Base-by-base conservation (phyloP, 2,329 filamentous ascomycete species). In the Metarhizium humberi region DNA sequence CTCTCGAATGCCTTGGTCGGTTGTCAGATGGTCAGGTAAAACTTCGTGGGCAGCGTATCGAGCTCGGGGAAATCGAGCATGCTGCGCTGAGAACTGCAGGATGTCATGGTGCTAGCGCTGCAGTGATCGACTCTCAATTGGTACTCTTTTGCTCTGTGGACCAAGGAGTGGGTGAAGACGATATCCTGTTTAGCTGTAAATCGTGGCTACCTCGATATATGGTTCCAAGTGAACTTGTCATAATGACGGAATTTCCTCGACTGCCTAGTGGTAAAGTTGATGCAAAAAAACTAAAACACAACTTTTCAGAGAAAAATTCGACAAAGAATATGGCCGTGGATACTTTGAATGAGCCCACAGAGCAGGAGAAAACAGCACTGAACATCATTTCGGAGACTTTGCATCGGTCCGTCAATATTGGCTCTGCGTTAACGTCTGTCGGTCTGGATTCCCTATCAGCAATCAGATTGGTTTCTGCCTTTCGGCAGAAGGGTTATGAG, bases 221-320 rank as follows among this genome's bases (percentile, higher is more conserved):
- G 92, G 72, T 95, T 1, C 92, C 92, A 0, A 79, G 80, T 4
- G 87, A 95, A 58, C 73, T 95, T 29, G 68, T 90, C 0, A 64
- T 87, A 1, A 71, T 87, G 58, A 61, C 76, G 0, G 73, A 78
- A 8, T 85, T 96, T 55, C 90, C 90, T 1, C 83, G 86, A 53
- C 73, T 96, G 20, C 77, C 90, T 2, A 95, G 90, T 0, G 92
- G 92, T 0, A 96, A 96, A 65, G 78, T 92, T 14, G 87, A 96
- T 63, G 84, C 83, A 52, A 86, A 83, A 61, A 70, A 68, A 13
- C 71, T 96, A 7, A 76, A 83, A 60, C 66, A 73, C 1, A 72
- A 80, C 7, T 88, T 69, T 45, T 56, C 63, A 30, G 49, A 57
- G 34, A 53, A 50, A 46, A 66, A 62, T 43, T 43, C 55, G 49